Evolutionary conservation across 2,329 filamentous ascomycete genomes (phyloP).

Genomic region (Biscogniauxia mediterranea): DNA sequence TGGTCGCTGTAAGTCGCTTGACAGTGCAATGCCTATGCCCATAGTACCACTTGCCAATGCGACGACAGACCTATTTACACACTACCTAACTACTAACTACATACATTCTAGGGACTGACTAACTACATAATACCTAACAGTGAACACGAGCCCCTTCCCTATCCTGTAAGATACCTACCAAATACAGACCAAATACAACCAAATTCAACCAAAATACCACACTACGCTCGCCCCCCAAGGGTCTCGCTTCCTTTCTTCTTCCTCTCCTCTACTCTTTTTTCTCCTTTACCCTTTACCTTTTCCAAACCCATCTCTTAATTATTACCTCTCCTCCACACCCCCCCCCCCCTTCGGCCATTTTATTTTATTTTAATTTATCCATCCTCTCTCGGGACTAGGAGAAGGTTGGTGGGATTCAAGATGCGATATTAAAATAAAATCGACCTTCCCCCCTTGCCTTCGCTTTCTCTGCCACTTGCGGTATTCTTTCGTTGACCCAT

Average conservation of each 20-base stretch:
- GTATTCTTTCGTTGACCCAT: slow-evolving; percentile 2
- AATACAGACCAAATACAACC: not conserved
- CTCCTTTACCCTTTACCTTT: not conserved
- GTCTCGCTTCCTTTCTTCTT: not conserved
- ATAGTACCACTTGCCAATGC: not conserved
- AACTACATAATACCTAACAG: not conserved
- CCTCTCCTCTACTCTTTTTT: not conserved
- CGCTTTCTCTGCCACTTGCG: not conserved
- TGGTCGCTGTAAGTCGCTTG: not conserved
- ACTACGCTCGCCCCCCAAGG: too few relatives aligned
- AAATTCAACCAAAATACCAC: not conserved
- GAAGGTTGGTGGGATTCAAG: not conserved
- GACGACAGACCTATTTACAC: not conserved
- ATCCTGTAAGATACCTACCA: not conserved
- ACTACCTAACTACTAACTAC: not conserved
- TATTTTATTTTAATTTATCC: too few relatives aligned
- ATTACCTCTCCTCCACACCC: too few relatives aligned
- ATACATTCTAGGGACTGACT: not conserved
- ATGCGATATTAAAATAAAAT: not conserved
- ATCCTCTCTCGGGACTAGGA: not conserved
- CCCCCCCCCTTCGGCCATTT: too few relatives aligned
- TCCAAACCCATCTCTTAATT: not conserved
- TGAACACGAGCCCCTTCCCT: not conserved
- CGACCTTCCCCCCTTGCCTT: not conserved
- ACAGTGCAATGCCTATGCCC: not conserved